Percentiles rank a stretch among this genome's conserved stretches.
Evolutionary conservation across 1,284 basidiomycete genomes (phyloP).

Genomic region (Coniferiporia weirii): DNA sequence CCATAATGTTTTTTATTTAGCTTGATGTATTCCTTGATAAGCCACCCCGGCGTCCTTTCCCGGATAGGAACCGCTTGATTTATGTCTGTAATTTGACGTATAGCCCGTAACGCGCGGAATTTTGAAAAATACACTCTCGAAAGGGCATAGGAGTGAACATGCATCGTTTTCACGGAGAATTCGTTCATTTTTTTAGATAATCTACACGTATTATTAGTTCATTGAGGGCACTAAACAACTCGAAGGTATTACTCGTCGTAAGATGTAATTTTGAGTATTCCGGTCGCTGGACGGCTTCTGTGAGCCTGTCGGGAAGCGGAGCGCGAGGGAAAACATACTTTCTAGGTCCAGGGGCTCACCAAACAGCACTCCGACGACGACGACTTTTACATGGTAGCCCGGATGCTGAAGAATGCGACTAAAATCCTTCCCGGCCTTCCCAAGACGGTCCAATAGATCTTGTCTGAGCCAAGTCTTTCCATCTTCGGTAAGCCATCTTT

Average conservation of each 20-base stretch:
- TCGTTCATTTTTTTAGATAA: background rate
- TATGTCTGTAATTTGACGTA: background rate
- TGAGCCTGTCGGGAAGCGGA: background rate
- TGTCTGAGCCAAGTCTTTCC: background rate
- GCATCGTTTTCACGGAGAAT: constrained; percentile 1
- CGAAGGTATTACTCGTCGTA: background rate
- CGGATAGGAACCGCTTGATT: background rate
- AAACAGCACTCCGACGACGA: background rate
- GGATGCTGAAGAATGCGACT: background rate
- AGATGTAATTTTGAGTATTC: background rate
- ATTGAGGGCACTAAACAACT: background rate
- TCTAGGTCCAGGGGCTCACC: background rate
- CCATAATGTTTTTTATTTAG: background rate
- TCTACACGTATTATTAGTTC: background rate
- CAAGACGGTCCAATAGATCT: background rate
- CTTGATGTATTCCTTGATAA: constrained; percentile 7
- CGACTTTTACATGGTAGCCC: background rate
- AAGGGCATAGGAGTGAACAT: constrained; percentile 2
- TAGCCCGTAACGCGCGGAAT: constrained; percentile 1
- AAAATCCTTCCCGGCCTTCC: background rate
- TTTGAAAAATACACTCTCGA: constrained; percentile 13
- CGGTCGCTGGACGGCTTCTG: background rate
- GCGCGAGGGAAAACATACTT: background rate
- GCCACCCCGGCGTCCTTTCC: constrained; percentile 11
- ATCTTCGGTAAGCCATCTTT: constrained; percentile 2